phyloP scores from a whole-genome alignment of 345 rosid genomes.

The Corchorus olitorius region DNA sequence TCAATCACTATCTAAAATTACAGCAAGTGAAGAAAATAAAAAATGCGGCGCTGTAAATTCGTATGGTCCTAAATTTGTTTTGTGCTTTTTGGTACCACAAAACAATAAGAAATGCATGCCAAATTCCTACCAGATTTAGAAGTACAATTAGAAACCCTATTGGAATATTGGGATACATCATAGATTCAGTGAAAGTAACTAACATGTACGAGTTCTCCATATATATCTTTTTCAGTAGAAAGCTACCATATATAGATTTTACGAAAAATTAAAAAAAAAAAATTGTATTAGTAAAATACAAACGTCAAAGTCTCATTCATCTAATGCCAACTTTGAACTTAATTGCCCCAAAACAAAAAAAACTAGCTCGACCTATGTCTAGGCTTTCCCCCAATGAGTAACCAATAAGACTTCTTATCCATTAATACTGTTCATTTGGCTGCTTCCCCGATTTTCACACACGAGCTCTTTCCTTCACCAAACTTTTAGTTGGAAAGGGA shows the following conservation, averaged over 20 bases:
- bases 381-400: background rate
- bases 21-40: background rate
- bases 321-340: background rate
- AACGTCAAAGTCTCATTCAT: background rate
- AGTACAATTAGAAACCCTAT: too few relatives aligned
- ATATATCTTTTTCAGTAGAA: background rate
- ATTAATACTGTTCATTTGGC: background rate
- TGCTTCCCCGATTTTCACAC: background rate
- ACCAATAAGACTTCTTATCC: background rate
- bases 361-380: too few relatives aligned
- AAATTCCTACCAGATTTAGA: too few relatives aligned
- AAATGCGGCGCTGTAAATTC: conserved; percentile 1
- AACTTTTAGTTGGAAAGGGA: too few relatives aligned
- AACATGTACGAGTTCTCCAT: too few relatives aligned
- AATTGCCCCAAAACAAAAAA: too few relatives aligned
- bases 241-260: background rate
- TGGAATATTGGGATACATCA: background rate
- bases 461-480: background rate
- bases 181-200: background rate
- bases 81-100: background rate
- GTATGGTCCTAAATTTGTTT: background rate
- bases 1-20: background rate
- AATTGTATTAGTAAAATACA: background rate
- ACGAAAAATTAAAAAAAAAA: background rate
- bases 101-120: background rate